These are phyloP conservation scores for Teratosphaeriaceae sp. DNA, from an alignment of 2,329 filamentous ascomycete species.

Conservation along the genomic window DNA sequence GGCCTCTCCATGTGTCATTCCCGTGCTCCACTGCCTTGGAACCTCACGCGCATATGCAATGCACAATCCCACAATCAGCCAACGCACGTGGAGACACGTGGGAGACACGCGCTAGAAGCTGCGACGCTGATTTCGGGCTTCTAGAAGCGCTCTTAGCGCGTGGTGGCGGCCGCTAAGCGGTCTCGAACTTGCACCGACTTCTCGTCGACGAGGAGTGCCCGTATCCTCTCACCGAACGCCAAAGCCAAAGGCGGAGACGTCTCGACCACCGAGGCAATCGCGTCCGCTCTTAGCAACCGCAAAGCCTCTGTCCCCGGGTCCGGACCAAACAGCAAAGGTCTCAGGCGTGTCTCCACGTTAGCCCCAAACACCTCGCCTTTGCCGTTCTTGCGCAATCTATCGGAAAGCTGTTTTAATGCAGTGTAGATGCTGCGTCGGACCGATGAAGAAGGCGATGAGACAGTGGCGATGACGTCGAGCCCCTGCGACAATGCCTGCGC, in stretches of 20 bases:
- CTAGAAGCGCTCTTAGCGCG: background rate
- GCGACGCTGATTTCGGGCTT: background rate
- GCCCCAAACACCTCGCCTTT: constrained; percentile 9
- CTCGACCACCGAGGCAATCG: constrained; percentile 17
- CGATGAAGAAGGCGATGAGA: constrained; percentile 8
- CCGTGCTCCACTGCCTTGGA: no score
- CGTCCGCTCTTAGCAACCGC: constrained; percentile 23
- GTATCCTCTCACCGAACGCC: constrained; percentile 15
- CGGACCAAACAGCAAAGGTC: constrained; percentile 20
- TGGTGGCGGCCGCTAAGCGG: constrained; percentile 5
- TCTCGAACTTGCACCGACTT: constrained; percentile 17
- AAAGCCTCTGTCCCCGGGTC: constrained; percentile 23
- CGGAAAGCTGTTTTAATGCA: constrained; percentile 15
- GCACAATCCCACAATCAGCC: no score
- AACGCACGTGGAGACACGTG: no score
- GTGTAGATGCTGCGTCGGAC: constrained; percentile 19
- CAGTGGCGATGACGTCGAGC: constrained; percentile 13
- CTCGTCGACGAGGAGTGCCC: constrained; percentile 14
- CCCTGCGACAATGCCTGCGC: constrained; percentile 12
- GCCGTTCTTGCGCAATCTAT: constrained; percentile 5
- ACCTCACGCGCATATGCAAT: no score
- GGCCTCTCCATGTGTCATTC: no score
- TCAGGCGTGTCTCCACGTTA: constrained; percentile 12
- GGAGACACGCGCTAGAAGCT: background rate
- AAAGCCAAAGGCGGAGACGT: constrained; percentile 11